phyloP scores from a whole-genome alignment of 805 yeast species.

The Kazachstania taianensis region DNA sequence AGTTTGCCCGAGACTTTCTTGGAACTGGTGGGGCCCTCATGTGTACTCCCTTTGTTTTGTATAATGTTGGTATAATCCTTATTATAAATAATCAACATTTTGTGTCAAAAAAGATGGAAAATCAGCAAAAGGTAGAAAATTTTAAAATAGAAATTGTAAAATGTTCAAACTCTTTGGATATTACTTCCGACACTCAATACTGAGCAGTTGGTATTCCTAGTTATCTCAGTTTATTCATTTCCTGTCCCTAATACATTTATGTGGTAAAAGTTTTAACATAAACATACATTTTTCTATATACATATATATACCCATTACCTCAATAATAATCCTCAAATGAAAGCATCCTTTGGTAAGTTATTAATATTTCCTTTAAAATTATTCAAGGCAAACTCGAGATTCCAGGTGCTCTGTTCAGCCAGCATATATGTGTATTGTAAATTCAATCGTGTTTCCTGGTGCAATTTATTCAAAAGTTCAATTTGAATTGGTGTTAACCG shows the following conservation, averaged over 20 bases:
- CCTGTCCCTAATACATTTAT: too few species aligned
- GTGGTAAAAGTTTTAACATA: too few species aligned
- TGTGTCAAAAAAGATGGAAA: too few species aligned
- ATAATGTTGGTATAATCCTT: too few species aligned
- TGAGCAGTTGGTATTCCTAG: too few species aligned
- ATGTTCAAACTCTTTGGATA: too few species aligned
- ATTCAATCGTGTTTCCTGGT: constrained; percentile 63
- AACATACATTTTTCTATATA: too few species aligned
- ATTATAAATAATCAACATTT: too few species aligned
- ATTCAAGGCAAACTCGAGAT: constrained; percentile 54
- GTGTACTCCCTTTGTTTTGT: constrained; percentile 1
- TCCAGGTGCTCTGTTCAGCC: constrained; percentile 83
- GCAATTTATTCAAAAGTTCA: constrained; percentile 52
- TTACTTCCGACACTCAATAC: too few species aligned
- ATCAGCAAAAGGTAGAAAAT: too few species aligned
- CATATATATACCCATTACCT: too few species aligned
- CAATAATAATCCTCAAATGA: constrained; percentile 20
- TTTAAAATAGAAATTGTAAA: not conserved
- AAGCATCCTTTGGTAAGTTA: constrained; percentile 52
- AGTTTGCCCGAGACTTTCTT: constrained; percentile 18
- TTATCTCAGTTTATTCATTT: not conserved
- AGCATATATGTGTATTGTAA: constrained; percentile 75
- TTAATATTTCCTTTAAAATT: constrained; percentile 62
- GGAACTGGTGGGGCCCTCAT: constrained; percentile 30
- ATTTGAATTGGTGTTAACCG: constrained; percentile 48